phyloP scores from a whole-genome alignment of 352 stramenopile genomes.

The Globisporangium polare region DNA sequence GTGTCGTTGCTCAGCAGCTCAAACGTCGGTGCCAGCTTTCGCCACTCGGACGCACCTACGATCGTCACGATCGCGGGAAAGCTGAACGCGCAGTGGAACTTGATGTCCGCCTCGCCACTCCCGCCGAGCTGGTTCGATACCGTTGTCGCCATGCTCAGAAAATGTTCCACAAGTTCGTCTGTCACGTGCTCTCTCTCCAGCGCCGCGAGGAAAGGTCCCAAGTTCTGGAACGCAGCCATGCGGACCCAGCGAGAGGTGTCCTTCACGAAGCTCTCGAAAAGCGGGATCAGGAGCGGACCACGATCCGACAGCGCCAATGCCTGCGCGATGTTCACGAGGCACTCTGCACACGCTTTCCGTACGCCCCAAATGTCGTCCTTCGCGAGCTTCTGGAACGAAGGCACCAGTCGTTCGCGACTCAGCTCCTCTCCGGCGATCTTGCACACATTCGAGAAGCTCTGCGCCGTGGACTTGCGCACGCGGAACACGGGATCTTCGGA shows the following conservation, averaged over 20 bases:
- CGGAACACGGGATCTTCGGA: conserved; percentile 92
- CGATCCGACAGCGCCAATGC: conserved; percentile 69
- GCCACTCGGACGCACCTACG: conserved; percentile 64
- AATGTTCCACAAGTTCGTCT: conserved; percentile 78
- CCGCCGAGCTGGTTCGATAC: conserved; percentile 53
- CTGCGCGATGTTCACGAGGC: conserved; percentile 85
- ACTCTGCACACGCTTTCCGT: conserved; percentile 91
- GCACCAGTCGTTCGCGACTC: conserved; percentile 84
- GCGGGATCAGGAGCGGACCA: conserved; percentile 77
- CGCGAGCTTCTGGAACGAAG: conserved; percentile 88
- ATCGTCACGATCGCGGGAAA: conserved; percentile 89
- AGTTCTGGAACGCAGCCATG: conserved; percentile 92
- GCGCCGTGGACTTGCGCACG: conserved; percentile 89
- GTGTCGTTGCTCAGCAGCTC: conserved; percentile 70
- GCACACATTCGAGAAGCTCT: conserved; percentile 90
- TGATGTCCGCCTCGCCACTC: conserved; percentile 84
- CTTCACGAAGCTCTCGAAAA: conserved; percentile 85
- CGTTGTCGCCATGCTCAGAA: conserved; percentile 78
- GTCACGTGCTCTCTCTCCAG: conserved; percentile 85
- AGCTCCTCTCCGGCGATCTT: conserved; percentile 70
- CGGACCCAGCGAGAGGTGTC: conserved; percentile 93
- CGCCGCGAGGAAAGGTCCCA: conserved; percentile 67
- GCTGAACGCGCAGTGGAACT: conserved; percentile 90
- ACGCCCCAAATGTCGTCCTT: conserved; percentile 94
- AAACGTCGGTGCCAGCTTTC: conserved; percentile 77